A percentile compares a stretch with the other conserved stretches of the same genome.
phyloP scores from a whole-genome alignment of 768 basidiomycete species.

The Boletus fagicola region DNA sequence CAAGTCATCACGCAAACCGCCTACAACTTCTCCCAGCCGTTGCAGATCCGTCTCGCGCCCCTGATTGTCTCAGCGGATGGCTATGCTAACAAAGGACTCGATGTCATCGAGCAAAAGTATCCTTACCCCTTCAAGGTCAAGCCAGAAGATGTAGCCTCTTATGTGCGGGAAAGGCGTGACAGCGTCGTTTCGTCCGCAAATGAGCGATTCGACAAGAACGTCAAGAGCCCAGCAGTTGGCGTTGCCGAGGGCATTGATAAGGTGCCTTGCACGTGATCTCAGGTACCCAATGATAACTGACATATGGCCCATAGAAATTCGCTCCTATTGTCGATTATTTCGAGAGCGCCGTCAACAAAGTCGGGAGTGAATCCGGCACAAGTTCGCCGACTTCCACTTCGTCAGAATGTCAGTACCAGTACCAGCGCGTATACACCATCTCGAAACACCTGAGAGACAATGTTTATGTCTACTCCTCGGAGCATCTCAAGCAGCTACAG shows the following conservation, averaged over 20 bases:
- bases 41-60: constrained; percentile 65
- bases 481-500: constrained; percentile 70
- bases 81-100: constrained; percentile 72
- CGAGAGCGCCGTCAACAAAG: constrained; percentile 54
- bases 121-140: constrained; percentile 75
- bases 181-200: constrained; percentile 52
- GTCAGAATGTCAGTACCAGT: constrained; percentile 68
- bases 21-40: constrained; percentile 60
- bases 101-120: constrained; percentile 68
- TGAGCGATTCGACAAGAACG: constrained; percentile 64
- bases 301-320: constrained; percentile 46
- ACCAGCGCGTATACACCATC: constrained; percentile 69
- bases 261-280: constrained; percentile 41
- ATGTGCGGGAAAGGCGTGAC: constrained; percentile 56
- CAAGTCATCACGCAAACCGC: constrained; percentile 58
- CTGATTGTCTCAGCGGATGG: constrained; percentile 61
- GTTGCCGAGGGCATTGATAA: constrained; percentile 71
- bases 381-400: constrained; percentile 46
- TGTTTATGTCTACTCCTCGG: constrained; percentile 61
- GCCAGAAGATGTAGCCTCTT: constrained; percentile 66
- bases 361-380: constrained; percentile 44
- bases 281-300: constrained; percentile 14
- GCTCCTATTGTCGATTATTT: constrained; percentile 75
- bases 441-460: constrained; percentile 63
- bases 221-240: constrained; percentile 59